Base-by-base conservation (phyloP, 352 stramenopile species). In the Heterotrichella gracilis region DNA sequence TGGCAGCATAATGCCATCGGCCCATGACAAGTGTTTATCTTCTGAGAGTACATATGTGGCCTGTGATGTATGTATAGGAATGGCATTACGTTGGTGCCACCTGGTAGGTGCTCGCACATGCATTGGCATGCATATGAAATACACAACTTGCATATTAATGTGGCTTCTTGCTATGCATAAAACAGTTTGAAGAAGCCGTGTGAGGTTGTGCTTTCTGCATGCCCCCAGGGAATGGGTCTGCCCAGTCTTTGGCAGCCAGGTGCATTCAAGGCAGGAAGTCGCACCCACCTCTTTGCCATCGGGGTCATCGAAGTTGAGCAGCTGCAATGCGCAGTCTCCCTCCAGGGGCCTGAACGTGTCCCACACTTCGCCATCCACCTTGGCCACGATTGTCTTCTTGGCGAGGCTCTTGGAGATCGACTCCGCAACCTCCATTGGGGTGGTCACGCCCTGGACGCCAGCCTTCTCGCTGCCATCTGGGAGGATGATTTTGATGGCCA, bases 301-400 rank as follows among this genome's bases (percentile, higher is more conserved):
- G 19, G 82, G 78, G 72, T 96, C 88, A 32, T 95, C 87, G 77
- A 97, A 99, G 79, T 96, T 97, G 68, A 97, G 81, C 72, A 99
- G 81, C 76, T 94, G 82, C 40, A 99, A 78, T 70, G 85, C 85
- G 71, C 87, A 94, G 76, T 90, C 83, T 66, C 92, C 91, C 64
- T 97, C 92, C 14, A 99, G 79, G 19, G 90, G 89, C 14, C 92
- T 84, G 69, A 83, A 93, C 68, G 97, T 82, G 78, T 98, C 92
- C 90, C 89, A 97, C 21, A 98, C 3, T 21, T 25, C 22, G 20
- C 25, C 14, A 72, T 23, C 82, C 24, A 98, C 88, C 71, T 91
- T 83, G 17, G 92, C 91, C 9, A 96, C 88, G 2, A 90, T 81
- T 19, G 87, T 77, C 64, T 81, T 76, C 75, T 96, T 86, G 0